A percentile compares a stretch with the other conserved stretches of the same genome.
phyloP scores from a whole-genome alignment of 805 yeast species.

The Candida takata region DNA sequence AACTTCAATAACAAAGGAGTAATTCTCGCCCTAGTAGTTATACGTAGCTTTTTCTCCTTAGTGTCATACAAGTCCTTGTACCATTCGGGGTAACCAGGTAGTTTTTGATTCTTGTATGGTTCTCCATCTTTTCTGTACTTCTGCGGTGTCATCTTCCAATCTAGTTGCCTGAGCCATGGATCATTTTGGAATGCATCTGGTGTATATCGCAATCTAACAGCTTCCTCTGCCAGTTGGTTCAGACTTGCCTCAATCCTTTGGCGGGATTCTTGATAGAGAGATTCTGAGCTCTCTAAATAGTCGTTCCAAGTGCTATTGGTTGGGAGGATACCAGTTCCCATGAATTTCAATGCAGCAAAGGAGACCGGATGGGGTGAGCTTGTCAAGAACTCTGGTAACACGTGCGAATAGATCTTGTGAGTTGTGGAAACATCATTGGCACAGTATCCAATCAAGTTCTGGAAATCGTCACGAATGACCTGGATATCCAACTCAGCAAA shows the following conservation, averaged over 20 bases:
- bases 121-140: constrained; percentile 61
- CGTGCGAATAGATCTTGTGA: constrained; percentile 54
- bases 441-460: constrained; percentile 67
- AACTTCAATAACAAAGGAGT: constrained; percentile 72
- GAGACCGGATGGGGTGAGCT: constrained; percentile 92
- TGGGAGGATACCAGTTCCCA: constrained; percentile 74
- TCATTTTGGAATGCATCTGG: constrained; percentile 45
- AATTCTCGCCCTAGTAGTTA: constrained; percentile 67
- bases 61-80: constrained; percentile 51
- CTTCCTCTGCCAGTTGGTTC: constrained; percentile 49
- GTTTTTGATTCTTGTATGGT: constrained; percentile 64
- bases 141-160: constrained; percentile 69
- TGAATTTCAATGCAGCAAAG: constrained; percentile 73
- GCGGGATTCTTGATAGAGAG: constrained; percentile 52
- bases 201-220: no score
- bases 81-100: constrained; percentile 95
- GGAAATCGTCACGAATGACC: constrained; percentile 50
- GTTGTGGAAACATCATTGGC: constrained; percentile 80
- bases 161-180: constrained; percentile 87
- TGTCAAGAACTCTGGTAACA: constrained; percentile 59
- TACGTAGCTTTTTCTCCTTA: constrained; percentile 37
- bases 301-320: constrained; percentile 66
- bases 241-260: constrained; percentile 52
- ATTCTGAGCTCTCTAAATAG: constrained; percentile 66
- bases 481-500: constrained; percentile 51